Conservation (phyloP, 495 filamentous ascomycete species). For the Tuber magnatum region DNA sequence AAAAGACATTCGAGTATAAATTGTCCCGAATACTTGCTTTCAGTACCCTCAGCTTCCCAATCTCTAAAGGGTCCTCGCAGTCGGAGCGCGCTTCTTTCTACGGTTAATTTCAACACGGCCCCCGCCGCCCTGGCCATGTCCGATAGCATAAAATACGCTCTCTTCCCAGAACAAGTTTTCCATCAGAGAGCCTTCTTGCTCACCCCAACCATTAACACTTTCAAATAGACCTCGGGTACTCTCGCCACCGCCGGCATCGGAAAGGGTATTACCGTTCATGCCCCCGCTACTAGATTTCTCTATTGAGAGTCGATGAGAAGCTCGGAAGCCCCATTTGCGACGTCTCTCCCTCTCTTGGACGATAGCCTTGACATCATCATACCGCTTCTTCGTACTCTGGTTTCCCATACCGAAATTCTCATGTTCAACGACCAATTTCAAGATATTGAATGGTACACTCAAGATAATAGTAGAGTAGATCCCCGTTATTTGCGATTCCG, state of each 20-base stretch:
- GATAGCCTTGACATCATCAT: constrained; percentile 35
- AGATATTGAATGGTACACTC: constrained; percentile 33
- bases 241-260: neutral
- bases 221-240: neutral
- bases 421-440: constrained; percentile 33
- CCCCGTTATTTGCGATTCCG: constrained; percentile 1
- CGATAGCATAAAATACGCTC: constrained; percentile 37
- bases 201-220: neutral
- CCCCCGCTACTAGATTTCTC: neutral
- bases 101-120: constrained; percentile 31
- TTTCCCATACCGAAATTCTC: constrained; percentile 27
- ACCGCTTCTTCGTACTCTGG: constrained; percentile 29
- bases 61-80: constrained; percentile 30
- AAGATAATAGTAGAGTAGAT: constrained; percentile 35
- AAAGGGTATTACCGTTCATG: neutral
- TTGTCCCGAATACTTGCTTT: constrained; percentile 2
- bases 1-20: constrained; percentile 1
- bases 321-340: constrained; percentile 32
- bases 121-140: constrained; percentile 31
- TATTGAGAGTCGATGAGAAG: constrained; percentile 8
- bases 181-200: constrained; percentile 5
- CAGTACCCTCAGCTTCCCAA: constrained; percentile 29
- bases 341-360: constrained; percentile 37
- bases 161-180: constrained; percentile 37
- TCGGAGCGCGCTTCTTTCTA: constrained; percentile 28